Evolutionary conservation across 306 rosid genomes (phyloP).

Genomic region (Trichosanthes truncata): DNA sequence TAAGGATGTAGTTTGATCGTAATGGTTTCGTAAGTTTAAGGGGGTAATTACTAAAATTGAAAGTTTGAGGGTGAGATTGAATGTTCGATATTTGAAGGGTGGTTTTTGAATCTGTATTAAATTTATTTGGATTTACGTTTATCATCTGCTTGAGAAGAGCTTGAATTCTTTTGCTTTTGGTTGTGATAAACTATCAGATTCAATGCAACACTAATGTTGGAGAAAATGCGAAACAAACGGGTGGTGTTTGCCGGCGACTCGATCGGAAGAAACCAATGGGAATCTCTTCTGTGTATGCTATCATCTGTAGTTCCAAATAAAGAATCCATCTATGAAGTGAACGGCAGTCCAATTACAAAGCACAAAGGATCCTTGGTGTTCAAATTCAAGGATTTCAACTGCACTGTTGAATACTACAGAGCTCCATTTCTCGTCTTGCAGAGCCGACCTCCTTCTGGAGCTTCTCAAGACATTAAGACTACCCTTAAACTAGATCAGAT

Average conservation of each 20-base stretch:
- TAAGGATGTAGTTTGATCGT: not conserved
- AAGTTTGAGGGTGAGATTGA: not conserved
- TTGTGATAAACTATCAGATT: constrained; percentile 31
- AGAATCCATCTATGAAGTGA: constrained; percentile 76
- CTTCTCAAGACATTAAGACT: constrained; percentile 27
- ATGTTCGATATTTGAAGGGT: not conserved
- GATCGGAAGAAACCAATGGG: constrained; percentile 93
- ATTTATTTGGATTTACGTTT: not conserved
- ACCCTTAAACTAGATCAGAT: constrained; percentile 65
- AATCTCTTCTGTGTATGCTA: constrained; percentile 78
- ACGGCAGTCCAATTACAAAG: constrained; percentile 86
- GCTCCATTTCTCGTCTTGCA: constrained; percentile 78
- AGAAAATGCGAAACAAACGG: constrained; percentile 51
- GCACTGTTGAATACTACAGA: constrained; percentile 76
- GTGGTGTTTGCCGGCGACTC: constrained; percentile 82
- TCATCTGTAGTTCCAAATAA: constrained; percentile 52
- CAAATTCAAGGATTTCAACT: constrained; percentile 62
- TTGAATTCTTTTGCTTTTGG: not conserved
- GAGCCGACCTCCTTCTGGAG: constrained; percentile 51
- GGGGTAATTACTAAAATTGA: not conserved
- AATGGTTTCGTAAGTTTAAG: not conserved
- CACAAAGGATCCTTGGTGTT: constrained; percentile 82
- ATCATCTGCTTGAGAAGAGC: not conserved
- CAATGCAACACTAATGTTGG: constrained; percentile 64
- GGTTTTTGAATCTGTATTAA: not conserved